Evolutionary conservation across 345 rosid genomes (phyloP), one percentile per base, ranked within the genome.

Genomic region (Camelina sativa): DNA sequence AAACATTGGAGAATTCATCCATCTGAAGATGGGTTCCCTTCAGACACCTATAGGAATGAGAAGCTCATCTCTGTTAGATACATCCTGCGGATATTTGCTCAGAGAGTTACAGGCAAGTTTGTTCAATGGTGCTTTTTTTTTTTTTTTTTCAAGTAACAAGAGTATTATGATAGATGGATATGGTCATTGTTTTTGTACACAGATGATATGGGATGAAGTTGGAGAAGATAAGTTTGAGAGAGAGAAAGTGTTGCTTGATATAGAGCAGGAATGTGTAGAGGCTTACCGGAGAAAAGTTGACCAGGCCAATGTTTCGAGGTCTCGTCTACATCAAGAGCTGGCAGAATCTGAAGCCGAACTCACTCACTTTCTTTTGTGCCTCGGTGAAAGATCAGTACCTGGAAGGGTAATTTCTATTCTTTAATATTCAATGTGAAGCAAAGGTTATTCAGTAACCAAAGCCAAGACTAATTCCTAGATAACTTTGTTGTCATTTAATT

Each of bases 201-300:
- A 95, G 99, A 90, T 90, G 86, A 95, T 95, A 56, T 95, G 99
- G 99, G 92, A 92, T 81, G 99, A 95, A 79, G 98, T 92, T 50
- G 99, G 99, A 65, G 89, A 92, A 77, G 87, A 86, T 67, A 85
- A 88, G 79, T 82, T 81, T 66, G 91, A 85, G 65, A 83, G 98
- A 77, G 98, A 92, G 78, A 92, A 87, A 80, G 90, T 89, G 61
- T 80, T 95, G 40, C 90, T 89, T 34, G 96, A 90, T 71, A 80
- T 95, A 62, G 98, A 95, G 73, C 90, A 92, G 50, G 97, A 95
- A 64, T 95, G 99, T 65, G 79, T 96, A 30, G 96, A 96, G 80
- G 94, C 89, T 38, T 92, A 92, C 81, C 79, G 97, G 77, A 88
- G 93, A 79, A 92, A 96, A 86, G 99, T 96, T 35, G 98, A 96